These are phyloP conservation scores for Xylaria acuta DNA, from an alignment of 495 filamentous ascomycete genomes.

Conservation along the genomic window DNA sequence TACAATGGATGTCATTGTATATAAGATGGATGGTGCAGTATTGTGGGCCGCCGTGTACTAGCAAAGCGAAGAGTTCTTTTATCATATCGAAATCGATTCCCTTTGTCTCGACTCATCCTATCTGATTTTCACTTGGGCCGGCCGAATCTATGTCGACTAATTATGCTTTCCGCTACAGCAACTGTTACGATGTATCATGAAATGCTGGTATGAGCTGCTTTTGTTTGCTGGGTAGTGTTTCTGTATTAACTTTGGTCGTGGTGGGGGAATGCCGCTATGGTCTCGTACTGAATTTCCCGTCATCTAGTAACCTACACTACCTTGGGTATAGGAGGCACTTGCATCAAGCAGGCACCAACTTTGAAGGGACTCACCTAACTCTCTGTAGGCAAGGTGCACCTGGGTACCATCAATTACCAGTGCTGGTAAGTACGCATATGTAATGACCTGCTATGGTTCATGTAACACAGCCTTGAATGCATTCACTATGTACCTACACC, in stretches of 20 bases:
- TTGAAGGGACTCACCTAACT: too few relatives aligned
- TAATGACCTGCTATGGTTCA: too few relatives aligned
- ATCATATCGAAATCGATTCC: slow-evolving; percentile 32
- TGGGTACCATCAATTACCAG: too few relatives aligned
- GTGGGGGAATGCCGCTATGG: not conserved
- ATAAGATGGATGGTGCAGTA: slow-evolving; percentile 44
- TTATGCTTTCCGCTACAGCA: not conserved
- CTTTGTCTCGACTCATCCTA: slow-evolving; percentile 23
- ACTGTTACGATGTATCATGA: not conserved
- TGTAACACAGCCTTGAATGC: too few relatives aligned
- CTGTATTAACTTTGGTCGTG: not conserved
- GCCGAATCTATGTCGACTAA: not conserved
- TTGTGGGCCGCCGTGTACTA: slow-evolving; percentile 37
- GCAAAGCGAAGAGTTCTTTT: slow-evolving; percentile 33
- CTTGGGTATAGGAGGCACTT: too few relatives aligned
- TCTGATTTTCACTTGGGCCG: not conserved
- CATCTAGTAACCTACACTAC: not conserved
- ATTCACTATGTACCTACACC: too few relatives aligned
- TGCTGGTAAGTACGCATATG: too few relatives aligned
- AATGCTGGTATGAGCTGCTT: not conserved
- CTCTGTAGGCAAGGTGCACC: too few relatives aligned
- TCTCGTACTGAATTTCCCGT: not conserved
- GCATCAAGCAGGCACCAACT: too few relatives aligned
- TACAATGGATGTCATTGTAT: slow-evolving; percentile 48
- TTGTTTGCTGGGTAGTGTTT: not conserved